These are phyloP conservation scores for Globisporangium parvum DNA, from an alignment of 352 stramenopile species.

Conservation along the genomic window DNA sequence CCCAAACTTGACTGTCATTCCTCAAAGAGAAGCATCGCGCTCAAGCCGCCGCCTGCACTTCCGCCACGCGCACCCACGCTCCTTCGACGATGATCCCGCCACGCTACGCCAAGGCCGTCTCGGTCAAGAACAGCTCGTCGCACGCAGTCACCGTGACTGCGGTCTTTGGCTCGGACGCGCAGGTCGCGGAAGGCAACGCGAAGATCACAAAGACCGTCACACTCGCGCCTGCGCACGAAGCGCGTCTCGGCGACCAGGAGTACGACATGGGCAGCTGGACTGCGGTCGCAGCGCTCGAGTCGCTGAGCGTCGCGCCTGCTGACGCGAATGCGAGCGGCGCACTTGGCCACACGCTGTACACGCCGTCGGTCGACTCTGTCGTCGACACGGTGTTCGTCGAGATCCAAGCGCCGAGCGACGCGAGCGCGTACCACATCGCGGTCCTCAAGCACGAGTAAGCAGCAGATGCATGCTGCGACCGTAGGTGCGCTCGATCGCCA, in stretches of 20 bases:
- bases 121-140: slow-evolving; percentile 60
- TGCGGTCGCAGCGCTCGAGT: slow-evolving; percentile 48
- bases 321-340: slow-evolving; percentile 14
- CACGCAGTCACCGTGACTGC: slow-evolving; percentile 53
- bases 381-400: slow-evolving; percentile 60
- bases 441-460: slow-evolving; percentile 32
- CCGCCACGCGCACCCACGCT: no score
- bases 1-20: no score
- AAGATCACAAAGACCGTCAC: slow-evolving; percentile 58
- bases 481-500: background rate
- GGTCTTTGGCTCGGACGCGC: slow-evolving; percentile 62
- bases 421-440: slow-evolving; percentile 30
- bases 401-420: slow-evolving; percentile 26
- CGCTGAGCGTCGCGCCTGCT: slow-evolving; percentile 45
- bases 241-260: slow-evolving; percentile 46
- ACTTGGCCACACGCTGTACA: slow-evolving; percentile 40
- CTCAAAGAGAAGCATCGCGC: no score
- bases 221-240: slow-evolving; percentile 32
- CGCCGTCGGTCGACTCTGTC: slow-evolving; percentile 43
- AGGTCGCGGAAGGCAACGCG: slow-evolving; percentile 55
- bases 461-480: background rate
- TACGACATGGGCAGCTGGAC: slow-evolving; percentile 82
- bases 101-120: slow-evolving; percentile 67
- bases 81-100: slow-evolving; percentile 25
- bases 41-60: no score